phyloP scores from a whole-genome alignment of 2,329 filamentous ascomycete species.

The Stromatinia cepivora region DNA sequence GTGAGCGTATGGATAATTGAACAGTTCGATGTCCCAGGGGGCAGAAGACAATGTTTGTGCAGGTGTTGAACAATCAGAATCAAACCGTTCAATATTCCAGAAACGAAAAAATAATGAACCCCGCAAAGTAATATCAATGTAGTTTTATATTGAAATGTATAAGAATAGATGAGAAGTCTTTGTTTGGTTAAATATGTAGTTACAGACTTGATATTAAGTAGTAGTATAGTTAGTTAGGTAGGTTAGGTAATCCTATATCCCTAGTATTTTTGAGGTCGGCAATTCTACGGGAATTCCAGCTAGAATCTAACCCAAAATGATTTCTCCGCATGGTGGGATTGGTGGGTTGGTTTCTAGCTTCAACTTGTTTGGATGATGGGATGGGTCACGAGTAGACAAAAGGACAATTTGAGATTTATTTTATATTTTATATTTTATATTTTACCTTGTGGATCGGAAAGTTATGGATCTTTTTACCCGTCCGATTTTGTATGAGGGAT shows the following conservation, averaged over 20 bases:
- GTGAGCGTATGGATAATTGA: too few relatives aligned
- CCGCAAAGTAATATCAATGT: too few relatives aligned
- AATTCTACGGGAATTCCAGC: background rate
- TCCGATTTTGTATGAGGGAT: background rate
- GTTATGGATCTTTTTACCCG: background rate
- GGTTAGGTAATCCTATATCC: background rate
- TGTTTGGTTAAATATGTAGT: too few relatives aligned
- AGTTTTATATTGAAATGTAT: too few relatives aligned
- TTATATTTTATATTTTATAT: background rate
- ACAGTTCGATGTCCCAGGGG: background rate
- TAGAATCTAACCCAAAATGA: background rate
- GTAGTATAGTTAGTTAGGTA: too few relatives aligned
- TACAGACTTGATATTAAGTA: too few relatives aligned
- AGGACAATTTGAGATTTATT: too few relatives aligned
- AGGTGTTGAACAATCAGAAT: background rate
- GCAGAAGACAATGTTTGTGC: background rate
- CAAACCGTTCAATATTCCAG: background rate
- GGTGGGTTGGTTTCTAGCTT: background rate
- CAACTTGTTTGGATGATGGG: background rate
- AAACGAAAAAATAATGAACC: background rate
- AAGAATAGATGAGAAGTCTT: too few relatives aligned
- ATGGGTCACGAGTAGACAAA: background rate
- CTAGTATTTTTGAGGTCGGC: background rate
- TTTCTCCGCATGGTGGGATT: background rate
- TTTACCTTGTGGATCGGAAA: background rate